A percentile compares a stretch with the other conserved stretches of the same genome.
Conservation (phyloP, 208 protist genomes). For the Leishmania tropica region DNA sequence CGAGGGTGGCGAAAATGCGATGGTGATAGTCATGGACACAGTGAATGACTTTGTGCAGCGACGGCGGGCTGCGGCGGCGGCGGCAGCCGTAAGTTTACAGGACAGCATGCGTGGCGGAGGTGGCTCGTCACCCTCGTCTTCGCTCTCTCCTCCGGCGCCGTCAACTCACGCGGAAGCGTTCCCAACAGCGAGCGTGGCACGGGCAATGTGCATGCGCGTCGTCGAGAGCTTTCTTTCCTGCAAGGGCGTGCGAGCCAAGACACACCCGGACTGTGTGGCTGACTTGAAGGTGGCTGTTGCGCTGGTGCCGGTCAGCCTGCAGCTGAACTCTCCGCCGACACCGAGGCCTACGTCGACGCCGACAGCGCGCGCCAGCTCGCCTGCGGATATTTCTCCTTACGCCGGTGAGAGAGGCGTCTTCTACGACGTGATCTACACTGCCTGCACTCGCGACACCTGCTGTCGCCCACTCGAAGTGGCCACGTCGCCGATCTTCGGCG, state of each 20-base stretch:
- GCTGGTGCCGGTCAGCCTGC: conserved; percentile 5
- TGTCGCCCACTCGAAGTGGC: conserved; percentile 35
- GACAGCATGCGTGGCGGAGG: not conserved
- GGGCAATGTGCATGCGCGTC: conserved; percentile 13
- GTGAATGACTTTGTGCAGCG: not conserved
- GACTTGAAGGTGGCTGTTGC: conserved; percentile 27
- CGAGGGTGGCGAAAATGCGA: conserved; percentile 41
- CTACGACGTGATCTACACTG: conserved; percentile 23
- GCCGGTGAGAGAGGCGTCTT: conserved; percentile 3
- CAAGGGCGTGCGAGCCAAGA: conserved; percentile 8
- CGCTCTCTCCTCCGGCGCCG: not conserved
- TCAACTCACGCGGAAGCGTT: not conserved
- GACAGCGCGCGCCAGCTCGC: not conserved
- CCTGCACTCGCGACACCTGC: conserved; percentile 12
- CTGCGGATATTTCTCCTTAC: not conserved
- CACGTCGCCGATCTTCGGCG: conserved; percentile 47
- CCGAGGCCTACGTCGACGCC: not conserved
- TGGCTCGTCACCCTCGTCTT: not conserved
- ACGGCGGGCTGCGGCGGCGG: not conserved
- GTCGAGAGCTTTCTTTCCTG: conserved; percentile 14
- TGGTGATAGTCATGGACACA: conserved; percentile 37
- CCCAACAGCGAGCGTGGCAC: conserved; percentile 5
- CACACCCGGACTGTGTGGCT: not conserved
- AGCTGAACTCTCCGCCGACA: not conserved
- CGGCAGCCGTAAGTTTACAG: not conserved